Evolutionary conservation across 441 rosid genomes (phyloP), one percentile per base, ranked within the genome.

Genomic region (Brassica balearica): DNA sequence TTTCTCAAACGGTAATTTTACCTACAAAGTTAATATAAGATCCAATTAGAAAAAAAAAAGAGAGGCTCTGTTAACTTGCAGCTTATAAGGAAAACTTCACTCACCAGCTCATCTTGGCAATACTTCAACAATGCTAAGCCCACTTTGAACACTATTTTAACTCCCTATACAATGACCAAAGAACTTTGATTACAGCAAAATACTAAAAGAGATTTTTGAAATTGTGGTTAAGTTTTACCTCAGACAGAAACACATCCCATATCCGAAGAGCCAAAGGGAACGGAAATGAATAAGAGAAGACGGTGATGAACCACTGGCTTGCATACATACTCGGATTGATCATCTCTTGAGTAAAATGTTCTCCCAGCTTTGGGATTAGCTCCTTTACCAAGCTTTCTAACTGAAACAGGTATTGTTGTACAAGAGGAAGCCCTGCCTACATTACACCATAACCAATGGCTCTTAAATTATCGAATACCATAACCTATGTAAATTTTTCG

Each of bases 251-350:
- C 55, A 95, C 97, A 83, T 95, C 98, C 99, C 99, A 95, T 58
- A 91, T 91, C 81, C 99, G 91, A 81, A 95, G 92, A 76, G 97
- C 91, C 83, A 88, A 82, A 82, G 84, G 90, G 82, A 95, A 95
- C 0, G 99, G 98, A 83, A 91, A 90, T 6, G 98, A 91, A 81
- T 91, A 93, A 0, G 98, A 87, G 81, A 95, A 93, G 53, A 95
- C 97, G 5, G 99, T 95, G 71, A 95, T 93, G 89, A 95, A 95
- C 98, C 99, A 95, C 76, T 95, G 98, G 71, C 99, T 95, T 32
- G 94, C 98, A 81, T 95, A 95, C 99, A 95, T 95, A 83, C 99
- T 95, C 66, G 99, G 97, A 83, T 92, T 95, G 80, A 95, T 93
- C 97, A 91, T 92, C 86, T 95, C 95, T 65, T 78, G 82, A 74